phyloP scores from a whole-genome alignment of 164 flowering plant genomes.

The Brasenia schreberi region DNA sequence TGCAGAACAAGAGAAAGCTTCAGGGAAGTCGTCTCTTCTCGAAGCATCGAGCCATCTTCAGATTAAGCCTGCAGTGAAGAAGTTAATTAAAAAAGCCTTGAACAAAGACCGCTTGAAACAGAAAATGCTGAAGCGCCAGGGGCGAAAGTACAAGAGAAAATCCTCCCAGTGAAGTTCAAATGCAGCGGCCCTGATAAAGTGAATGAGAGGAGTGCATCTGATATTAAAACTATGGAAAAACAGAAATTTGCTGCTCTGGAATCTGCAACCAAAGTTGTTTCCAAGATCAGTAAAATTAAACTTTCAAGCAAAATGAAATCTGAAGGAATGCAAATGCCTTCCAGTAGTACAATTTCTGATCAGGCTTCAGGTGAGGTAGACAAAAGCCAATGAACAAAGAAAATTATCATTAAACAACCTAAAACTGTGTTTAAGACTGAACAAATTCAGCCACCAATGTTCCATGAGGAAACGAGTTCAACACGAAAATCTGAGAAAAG shows the following conservation, averaged over 20 bases:
- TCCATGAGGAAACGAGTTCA: constrained; percentile 25
- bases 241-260: constrained; percentile 30
- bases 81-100: constrained; percentile 32
- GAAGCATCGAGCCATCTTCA: constrained; percentile 37
- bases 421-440: constrained; percentile 45
- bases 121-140: constrained; percentile 37
- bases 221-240: constrained; percentile 27
- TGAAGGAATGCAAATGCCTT: constrained; percentile 38
- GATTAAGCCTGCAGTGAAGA: constrained; percentile 32
- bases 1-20: constrained; percentile 32
- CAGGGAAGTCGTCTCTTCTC: constrained; percentile 23
- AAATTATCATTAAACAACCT: constrained; percentile 61
- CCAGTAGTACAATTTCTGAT: constrained; percentile 39
- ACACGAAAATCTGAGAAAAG: constrained; percentile 60
- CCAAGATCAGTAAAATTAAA: constrained; percentile 55
- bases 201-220: constrained; percentile 25
- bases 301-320: constrained; percentile 48
- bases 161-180: constrained; percentile 58
- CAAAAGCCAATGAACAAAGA: constrained; percentile 47
- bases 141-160: constrained; percentile 24
- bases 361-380: constrained; percentile 44
- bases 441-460: constrained; percentile 31
- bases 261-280: constrained; percentile 23
- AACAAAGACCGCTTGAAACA: constrained; percentile 44
- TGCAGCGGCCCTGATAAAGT: constrained; percentile 42